Percentiles rank a stretch among this genome's conserved stretches.
Conservation (phyloP, 1,284 basidiomycete species). For the Apiotrichum montevideense region DNA sequence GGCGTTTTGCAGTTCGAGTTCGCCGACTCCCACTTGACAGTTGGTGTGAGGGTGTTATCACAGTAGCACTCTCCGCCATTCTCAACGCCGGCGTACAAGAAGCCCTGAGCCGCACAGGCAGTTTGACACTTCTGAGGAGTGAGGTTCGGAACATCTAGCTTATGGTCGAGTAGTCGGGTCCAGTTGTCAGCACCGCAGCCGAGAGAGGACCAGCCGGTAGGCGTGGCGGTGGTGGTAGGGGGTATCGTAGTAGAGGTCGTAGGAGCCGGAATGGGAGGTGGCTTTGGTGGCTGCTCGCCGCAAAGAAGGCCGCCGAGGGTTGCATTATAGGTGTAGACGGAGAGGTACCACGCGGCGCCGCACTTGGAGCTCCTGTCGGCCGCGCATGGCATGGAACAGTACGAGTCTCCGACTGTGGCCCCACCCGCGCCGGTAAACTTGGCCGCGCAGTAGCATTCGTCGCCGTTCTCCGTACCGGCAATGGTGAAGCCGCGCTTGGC, state of each 20-base stretch:
- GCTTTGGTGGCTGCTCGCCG: not conserved
- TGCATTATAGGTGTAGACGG: slow-evolving; percentile 34
- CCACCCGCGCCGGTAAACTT: slow-evolving; percentile 29
- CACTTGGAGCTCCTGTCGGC: slow-evolving; percentile 31
- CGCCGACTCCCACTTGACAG: not conserved
- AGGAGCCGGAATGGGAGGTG: not conserved
- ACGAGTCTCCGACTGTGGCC: slow-evolving; percentile 12
- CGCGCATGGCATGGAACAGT: slow-evolving; percentile 32
- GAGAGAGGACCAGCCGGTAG: slow-evolving; percentile 4
- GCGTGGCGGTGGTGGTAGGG: slow-evolving; percentile 9
- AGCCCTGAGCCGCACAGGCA: too few species aligned
- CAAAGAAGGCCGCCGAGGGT: not conserved
- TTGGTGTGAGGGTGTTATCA: not conserved
- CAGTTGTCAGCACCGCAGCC: not conserved
- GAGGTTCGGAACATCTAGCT: too few species aligned
- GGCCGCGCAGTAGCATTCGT: slow-evolving; percentile 44
- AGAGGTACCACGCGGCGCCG: slow-evolving; percentile 36
- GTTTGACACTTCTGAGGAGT: too few species aligned
- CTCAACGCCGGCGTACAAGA: not conserved
- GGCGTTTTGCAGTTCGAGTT: too few species aligned
- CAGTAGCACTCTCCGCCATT: not conserved
- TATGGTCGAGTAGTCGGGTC: not conserved
- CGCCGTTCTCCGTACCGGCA: slow-evolving; percentile 41
- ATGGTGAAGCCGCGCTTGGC: slow-evolving; percentile 33
- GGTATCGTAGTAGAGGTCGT: slow-evolving; percentile 11